These are phyloP conservation scores for Vinca minor DNA, from an alignment of 257 asterid species.

Conservation along the genomic window DNA sequence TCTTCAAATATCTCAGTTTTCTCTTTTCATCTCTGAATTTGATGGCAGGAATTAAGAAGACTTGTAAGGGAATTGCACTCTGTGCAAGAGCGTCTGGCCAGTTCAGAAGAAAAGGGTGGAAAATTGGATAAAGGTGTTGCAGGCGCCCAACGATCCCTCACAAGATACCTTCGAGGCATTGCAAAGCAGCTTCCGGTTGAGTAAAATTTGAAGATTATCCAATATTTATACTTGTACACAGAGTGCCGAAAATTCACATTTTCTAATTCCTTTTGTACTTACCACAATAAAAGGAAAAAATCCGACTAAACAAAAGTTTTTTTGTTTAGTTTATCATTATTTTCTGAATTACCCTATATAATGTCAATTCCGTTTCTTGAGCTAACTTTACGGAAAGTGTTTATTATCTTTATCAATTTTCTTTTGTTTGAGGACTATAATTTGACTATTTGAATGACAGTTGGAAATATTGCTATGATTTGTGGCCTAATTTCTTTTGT, in stretches of 20 bases:
- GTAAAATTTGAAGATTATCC: conserved; percentile 9
- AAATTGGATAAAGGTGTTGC: conserved; percentile 28
- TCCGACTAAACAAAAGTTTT: neutral
- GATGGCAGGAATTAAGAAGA: conserved; percentile 57
- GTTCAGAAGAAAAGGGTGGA: conserved; percentile 30
- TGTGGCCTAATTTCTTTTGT: neutral
- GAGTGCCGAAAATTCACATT: neutral
- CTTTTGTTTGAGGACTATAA: neutral
- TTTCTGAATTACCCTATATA: neutral
- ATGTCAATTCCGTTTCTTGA: neutral
- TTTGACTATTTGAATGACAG: conserved; percentile 1
- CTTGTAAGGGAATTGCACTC: conserved; percentile 61
- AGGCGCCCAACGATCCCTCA: conserved; percentile 53
- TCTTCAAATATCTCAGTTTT: conserved; percentile 14
- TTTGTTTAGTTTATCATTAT: neutral
- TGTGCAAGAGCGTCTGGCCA: conserved; percentile 21
- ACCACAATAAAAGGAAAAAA: neutral
- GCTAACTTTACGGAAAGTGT: neutral
- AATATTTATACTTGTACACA: neutral
- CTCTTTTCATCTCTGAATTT: neutral
- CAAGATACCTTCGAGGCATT: conserved; percentile 49
- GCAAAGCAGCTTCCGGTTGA: conserved; percentile 49
- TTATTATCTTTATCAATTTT: neutral
- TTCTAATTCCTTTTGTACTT: neutral
- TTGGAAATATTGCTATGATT: neutral